Percentiles rank a stretch among this genome's conserved stretches.
Conservation (phyloP, 345 rosid genomes). For the Linum trigynum region DNA sequence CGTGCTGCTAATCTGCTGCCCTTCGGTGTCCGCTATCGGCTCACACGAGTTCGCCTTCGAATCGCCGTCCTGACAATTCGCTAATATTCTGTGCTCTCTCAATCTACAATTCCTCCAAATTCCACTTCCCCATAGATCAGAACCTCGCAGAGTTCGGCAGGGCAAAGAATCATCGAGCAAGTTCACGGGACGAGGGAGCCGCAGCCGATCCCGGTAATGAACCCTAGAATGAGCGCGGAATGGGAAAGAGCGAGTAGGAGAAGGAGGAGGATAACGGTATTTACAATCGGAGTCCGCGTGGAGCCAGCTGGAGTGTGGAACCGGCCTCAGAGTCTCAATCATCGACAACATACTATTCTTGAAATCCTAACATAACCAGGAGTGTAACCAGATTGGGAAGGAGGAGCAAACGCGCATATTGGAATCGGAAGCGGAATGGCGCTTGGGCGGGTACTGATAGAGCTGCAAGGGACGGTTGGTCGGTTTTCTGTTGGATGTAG, state of each 20-base stretch:
- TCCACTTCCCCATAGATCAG: conserved; percentile 24
- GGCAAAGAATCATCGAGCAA: background rate
- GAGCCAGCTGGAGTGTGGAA: background rate
- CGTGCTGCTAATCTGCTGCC: conserved; percentile 15
- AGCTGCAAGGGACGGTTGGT: no score
- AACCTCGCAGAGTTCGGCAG: conserved; percentile 6
- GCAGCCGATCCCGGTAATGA: background rate
- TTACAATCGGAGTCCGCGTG: background rate
- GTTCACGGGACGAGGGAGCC: background rate
- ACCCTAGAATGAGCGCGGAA: background rate
- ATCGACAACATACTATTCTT: background rate
- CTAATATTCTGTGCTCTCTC: conserved; percentile 31
- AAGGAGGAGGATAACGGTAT: background rate
- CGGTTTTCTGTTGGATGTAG: no score
- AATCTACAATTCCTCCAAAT: conserved; percentile 21
- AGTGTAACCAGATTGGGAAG: background rate
- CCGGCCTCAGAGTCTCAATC: background rate
- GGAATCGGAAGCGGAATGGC: background rate
- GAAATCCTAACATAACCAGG: background rate
- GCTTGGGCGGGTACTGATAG: background rate
- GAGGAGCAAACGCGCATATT: background rate
- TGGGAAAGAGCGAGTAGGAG: no score
- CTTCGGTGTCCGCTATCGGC: conserved; percentile 31
- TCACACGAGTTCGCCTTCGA: conserved; percentile 33
- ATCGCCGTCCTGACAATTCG: conserved; percentile 63